Base-by-base conservation (phyloP, 495 filamentous ascomycete genomes). In the Neurospora sp. region DNA sequence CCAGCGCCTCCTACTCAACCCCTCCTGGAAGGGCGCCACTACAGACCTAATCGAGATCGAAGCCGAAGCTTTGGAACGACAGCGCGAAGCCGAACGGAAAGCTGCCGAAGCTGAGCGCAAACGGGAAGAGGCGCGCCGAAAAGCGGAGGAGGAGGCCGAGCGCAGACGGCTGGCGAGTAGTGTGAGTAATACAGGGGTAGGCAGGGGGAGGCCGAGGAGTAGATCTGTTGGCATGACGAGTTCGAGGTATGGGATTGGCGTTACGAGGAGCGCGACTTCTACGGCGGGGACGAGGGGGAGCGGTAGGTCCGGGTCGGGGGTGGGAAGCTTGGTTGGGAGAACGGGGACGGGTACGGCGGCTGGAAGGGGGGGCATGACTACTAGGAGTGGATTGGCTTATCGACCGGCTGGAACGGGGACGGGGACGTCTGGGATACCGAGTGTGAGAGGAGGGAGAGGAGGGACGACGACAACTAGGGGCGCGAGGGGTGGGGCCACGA, bases 1-100 rank as follows among this genome's bases (percentile, higher is more conserved):
- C 77, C 94, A 98, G 78, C 90, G 96, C 4, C 83, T 98, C 61
- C 91, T 99, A 38, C 88, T 98, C 42, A 92, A 95, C 75, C 91
- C 92, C 3, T 84, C 89, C 69, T 99, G 96, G 96, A 90, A 96
- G 74, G 96, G 96, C 69, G 92, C 94, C 9, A 91, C 86, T 7
- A 88, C 93, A 79, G 96, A 99, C 83, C 82, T 96, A 6, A 86
- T 87, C 65, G 93, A 97, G 68, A 86, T 91, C 47, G 94, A 98
- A 78, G 90, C 89, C 71, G 96, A 98, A 77, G 87, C 87, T 6
- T 77, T 88, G 2, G 81, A 87, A 69, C 89, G 88, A 77, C 89
- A 89, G 76, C 90, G 92, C 76, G 93, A 91, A 31, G 91, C 87
- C 0, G 91, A 95, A 79, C 86, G 93, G 69, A 87, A 90, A 44